Base-by-base conservation (phyloP, 257 asterid genomes). In the Solanum corneliomulleri region DNA sequence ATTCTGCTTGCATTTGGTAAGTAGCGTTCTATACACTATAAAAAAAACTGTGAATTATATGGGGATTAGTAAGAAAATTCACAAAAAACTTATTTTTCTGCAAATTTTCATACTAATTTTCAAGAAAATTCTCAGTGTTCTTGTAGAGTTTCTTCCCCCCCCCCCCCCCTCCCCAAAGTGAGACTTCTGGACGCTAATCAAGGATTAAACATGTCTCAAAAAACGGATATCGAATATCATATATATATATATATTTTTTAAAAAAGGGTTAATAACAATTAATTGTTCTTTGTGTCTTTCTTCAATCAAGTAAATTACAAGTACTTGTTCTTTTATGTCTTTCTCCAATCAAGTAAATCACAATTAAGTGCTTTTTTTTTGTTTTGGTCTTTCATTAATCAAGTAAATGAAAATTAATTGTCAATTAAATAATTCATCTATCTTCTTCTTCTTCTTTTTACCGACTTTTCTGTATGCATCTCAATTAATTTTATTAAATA, bases 171-270 rank as follows among this genome's bases (percentile, higher is more conserved):
- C 1, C 12, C 4, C 3, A 4, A 23, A 60, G 6, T 60, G 69
- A 9, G 4, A 9, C 3, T 27, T 68, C 3, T 3, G 1, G 21
- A 13, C 0, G 6, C 39, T 1, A 12, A 68, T 68, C 0, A 29
- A 31, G 8, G 29, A 68, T 66, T 68, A 68, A 7, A 6, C 11
- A 2, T 0, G 2, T 7, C 21, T 7, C 21, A 68, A 68, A 68
- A 68, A 68, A 3, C 1, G 1, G 0, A 6, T 68, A 68, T 14
- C 35, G 4, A 5, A 64, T 9, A n/a, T 14, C 2, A 0, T 13
- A 27, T 68, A n/a, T n/a, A n/a, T n/a, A n/a, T n/a, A n/a, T n/a
- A n/a, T n/a, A n/a, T n/a, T n/a, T n/a, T n/a, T n/a, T n/a, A n/a
- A 12, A 27, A 31, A 20, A 3, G 0, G 6, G 10, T 66, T 15